A percentile compares a stretch with the other conserved stretches of the same genome.
These are phyloP conservation scores for Colletotrichum caudatum DNA, from an alignment of 2,329 filamentous ascomycete genomes.

Conservation along the genomic window DNA sequence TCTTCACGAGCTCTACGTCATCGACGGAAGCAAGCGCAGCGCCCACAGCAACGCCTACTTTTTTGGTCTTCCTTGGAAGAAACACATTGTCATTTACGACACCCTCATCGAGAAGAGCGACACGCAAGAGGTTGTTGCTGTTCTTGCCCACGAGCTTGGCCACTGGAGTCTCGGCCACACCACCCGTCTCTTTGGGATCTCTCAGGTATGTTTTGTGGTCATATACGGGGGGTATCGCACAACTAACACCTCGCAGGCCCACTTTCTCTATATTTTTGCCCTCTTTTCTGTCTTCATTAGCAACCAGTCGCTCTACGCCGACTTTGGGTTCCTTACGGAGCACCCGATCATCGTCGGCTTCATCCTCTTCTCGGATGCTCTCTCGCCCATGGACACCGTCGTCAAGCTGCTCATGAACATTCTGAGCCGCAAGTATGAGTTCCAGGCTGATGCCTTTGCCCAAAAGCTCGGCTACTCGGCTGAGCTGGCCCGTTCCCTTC, in stretches of 20 bases:
- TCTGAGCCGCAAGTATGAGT: conserved; percentile 93
- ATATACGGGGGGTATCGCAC: background rate
- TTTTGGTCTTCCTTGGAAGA: conserved; percentile 98
- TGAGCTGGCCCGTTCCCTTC: conserved; percentile 86
- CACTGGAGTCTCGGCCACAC: conserved; percentile 98
- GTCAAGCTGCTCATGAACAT: conserved; percentile 97
- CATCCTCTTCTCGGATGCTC: conserved; percentile 96
- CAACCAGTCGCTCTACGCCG: conserved; percentile 89
- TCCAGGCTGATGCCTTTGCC: conserved; percentile 94
- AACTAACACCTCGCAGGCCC: conserved; percentile 67
- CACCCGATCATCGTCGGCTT: conserved; percentile 97
- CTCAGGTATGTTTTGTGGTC: conserved; percentile 68
- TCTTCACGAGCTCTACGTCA: conserved; percentile 92
- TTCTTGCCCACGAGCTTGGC: conserved; percentile 94
- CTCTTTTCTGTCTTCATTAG: conserved; percentile 98
- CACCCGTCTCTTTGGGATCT: conserved; percentile 88
- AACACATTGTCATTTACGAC: conserved; percentile 99
- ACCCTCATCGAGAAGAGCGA: conserved; percentile 96
- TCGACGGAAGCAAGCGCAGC: conserved; percentile 89
- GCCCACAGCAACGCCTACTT: conserved; percentile 95
- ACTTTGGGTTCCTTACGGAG: conserved; percentile 88
- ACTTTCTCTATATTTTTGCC: conserved; percentile 96
- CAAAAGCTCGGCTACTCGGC: conserved; percentile 83
- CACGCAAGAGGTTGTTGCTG: conserved; percentile 91
- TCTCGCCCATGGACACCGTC: conserved; percentile 93